Base-by-base conservation (phyloP, 2,329 filamentous ascomycete genomes). In the Aspergillus floridensis region DNA sequence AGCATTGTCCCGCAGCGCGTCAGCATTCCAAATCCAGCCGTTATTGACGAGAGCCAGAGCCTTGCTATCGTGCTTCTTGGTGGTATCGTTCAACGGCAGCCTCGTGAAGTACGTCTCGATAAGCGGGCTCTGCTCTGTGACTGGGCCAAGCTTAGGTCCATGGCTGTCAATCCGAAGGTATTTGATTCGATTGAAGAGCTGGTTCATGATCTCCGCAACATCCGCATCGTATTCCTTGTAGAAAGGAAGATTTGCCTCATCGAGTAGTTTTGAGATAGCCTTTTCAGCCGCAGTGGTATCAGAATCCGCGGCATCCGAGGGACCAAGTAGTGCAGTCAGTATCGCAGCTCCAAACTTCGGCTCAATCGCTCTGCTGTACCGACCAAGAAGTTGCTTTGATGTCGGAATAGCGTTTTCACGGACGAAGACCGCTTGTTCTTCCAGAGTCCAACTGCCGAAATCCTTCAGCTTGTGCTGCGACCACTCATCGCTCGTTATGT, bases 1-100 rank as follows among this genome's bases (percentile, higher is more conserved):
- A 31, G 95, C 95, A 70, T 98, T 95, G 78, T 99, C 95, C 48
- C 91, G 84, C 76, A 98, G 84, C 1, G 95, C 93, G 77, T 98
- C 96, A 5, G 93, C 93, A 59, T 91, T 93, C 95, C 95, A 99
- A 8, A 99, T 93, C 95, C 95, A 99, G 48, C 95, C 95, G 71
- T 99, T 99, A 77, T 98, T 98, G 46, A 88, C 93, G 54, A 99
- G 79, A 2, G 91, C 91, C 49, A 96, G 82, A 48, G 92, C 88
- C 59, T 88, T 88, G 1, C 87, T 82, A 59, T 87, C 87, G 70
- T 96, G 89, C 69, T 91, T 88, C 62, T 86, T 83, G 0, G 95
- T 96, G 11, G 83, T 86, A 11, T 89, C 86, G 68, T 96, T 96
- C 31, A 84, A 74, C 1, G 93, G 91, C 46, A 99, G 81, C 29